These are phyloP conservation scores for Hyaloscypha hepaticicola DNA, from an alignment of 495 filamentous ascomycete species.

Conservation along the genomic window DNA sequence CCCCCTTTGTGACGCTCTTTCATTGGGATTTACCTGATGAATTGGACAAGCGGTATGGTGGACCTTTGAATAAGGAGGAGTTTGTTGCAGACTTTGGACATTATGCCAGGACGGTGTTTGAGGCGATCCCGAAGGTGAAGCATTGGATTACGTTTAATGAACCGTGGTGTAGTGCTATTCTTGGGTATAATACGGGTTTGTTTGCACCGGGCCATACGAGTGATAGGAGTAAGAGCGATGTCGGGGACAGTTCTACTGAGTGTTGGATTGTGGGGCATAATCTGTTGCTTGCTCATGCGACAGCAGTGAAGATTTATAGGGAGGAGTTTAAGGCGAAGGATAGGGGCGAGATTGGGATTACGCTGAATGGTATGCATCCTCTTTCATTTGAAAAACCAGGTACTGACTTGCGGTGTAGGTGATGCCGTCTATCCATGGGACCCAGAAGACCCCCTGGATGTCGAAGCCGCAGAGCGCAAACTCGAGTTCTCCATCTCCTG, in stretches of 20 bases:
- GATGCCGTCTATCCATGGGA: constrained; percentile 60
- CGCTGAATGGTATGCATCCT: constrained; percentile 50
- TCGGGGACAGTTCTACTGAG: constrained; percentile 57
- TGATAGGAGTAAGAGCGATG: constrained; percentile 51
- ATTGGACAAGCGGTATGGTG: constrained; percentile 61
- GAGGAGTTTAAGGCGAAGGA: constrained; percentile 63
- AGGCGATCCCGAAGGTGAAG: constrained; percentile 58
- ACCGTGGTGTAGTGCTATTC: constrained; percentile 59
- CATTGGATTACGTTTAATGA: constrained; percentile 69
- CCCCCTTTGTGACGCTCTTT: constrained; percentile 61
- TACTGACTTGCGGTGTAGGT: constrained; percentile 36
- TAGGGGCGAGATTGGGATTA: constrained; percentile 61
- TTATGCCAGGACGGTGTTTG: constrained; percentile 57
- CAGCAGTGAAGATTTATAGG: constrained; percentile 64
- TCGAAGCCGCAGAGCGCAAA: constrained; percentile 61
- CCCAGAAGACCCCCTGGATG: constrained; percentile 52
- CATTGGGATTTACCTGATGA: constrained; percentile 64
- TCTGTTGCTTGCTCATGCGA: constrained; percentile 56
- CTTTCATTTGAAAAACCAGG: background rate
- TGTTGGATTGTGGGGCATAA: constrained; percentile 63
- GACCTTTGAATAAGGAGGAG: constrained; percentile 57
- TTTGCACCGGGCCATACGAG: constrained; percentile 61
- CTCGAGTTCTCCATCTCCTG: constrained; percentile 65
- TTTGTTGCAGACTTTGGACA: constrained; percentile 60
- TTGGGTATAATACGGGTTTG: constrained; percentile 58